Conservation (phyloP, 202 grass and related monocot species). For the Musa balbisiana region DNA sequence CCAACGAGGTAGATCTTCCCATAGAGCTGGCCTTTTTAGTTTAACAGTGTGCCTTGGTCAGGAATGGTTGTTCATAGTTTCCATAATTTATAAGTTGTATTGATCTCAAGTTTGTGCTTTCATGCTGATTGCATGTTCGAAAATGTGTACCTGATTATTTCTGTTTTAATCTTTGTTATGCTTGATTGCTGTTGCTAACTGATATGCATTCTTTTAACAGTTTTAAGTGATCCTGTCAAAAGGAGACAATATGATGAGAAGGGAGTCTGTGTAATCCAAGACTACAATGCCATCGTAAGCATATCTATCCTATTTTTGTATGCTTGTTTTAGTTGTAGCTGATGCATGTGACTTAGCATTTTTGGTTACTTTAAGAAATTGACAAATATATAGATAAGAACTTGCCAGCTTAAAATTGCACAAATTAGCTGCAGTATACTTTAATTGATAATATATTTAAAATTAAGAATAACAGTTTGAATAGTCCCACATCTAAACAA, state of each 20-base stretch:
- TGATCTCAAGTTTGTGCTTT: too few relatives aligned
- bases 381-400: not conserved
- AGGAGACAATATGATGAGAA: conserved; percentile 72
- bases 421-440: too few relatives aligned
- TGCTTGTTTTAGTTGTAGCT: conserved; percentile 3
- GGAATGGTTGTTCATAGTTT: too few relatives aligned
- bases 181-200: conserved; percentile 12
- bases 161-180: not conserved
- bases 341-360: not conserved
- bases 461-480: too few relatives aligned
- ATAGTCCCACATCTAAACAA: too few relatives aligned
- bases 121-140: too few relatives aligned
- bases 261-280: conserved; percentile 63
- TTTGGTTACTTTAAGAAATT: not conserved
- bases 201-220: conserved; percentile 34
- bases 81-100: too few relatives aligned
- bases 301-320: not conserved
- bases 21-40: too few relatives aligned
- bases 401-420: not conserved
- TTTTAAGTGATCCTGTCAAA: conserved; percentile 84
- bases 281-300: conserved; percentile 68
- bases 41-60: too few relatives aligned
- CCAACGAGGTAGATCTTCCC: too few relatives aligned
- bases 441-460: too few relatives aligned
- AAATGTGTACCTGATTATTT: too few relatives aligned